phyloP scores from a whole-genome alignment of 495 filamentous ascomycete genomes.

The Penicillium paradoxum region DNA sequence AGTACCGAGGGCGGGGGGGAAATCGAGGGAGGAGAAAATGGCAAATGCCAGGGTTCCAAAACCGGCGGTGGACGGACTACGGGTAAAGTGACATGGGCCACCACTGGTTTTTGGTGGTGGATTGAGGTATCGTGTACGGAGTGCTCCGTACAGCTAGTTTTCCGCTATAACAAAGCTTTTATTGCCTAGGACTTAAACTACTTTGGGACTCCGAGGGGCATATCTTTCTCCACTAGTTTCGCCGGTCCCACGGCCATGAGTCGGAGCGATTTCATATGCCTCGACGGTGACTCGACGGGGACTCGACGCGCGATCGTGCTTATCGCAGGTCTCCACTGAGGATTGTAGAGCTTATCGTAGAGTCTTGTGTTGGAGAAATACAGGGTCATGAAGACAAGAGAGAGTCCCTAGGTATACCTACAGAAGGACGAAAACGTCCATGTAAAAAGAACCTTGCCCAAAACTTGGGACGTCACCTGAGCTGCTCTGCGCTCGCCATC shows the following conservation, averaged over 20 bases:
- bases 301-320: neutral
- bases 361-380: too few species aligned
- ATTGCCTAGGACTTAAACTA: neutral
- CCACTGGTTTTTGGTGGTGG: constrained; percentile 11
- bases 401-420: neutral
- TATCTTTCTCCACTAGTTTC: neutral
- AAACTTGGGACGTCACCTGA: too few species aligned
- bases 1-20: neutral
- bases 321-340: neutral
- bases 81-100: constrained; percentile 16
- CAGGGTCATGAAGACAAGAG: too few species aligned
- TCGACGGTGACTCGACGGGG: neutral
- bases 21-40: constrained; percentile 5
- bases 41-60: constrained; percentile 15
- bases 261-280: neutral
- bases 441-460: too few species aligned
- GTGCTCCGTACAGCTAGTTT: too few species aligned
- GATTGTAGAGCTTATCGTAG: neutral
- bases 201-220: neutral
- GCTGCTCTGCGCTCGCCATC: neutral
- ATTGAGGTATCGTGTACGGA: constrained; percentile 12
- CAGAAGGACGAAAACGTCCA: too few species aligned
- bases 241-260: neutral
- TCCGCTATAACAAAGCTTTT: constrained; percentile 1
- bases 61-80: constrained; percentile 21